These are phyloP conservation scores for Xylaria scruposa DNA, from an alignment of 495 filamentous ascomycete genomes.

Conservation along the genomic window DNA sequence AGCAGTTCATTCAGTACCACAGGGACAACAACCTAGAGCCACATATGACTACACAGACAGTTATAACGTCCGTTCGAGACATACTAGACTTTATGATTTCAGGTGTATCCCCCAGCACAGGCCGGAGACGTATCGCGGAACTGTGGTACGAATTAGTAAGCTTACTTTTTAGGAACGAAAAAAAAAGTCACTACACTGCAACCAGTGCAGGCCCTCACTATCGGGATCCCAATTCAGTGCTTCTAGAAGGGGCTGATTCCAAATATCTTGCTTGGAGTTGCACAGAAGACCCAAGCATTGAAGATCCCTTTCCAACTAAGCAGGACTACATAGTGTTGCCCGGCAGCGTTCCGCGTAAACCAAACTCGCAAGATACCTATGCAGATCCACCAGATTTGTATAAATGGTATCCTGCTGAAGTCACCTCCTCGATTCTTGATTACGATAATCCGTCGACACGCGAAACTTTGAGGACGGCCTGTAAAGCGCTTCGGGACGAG, in stretches of 20 bases:
- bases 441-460: slow-evolving; percentile 19
- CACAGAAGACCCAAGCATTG: background rate
- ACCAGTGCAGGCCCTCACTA: background rate
- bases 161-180: background rate
- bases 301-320: background rate
- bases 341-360: background rate
- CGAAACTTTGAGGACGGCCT: slow-evolving; percentile 12
- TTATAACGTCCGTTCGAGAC: background rate
- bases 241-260: rapidly evolving
- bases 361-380: background rate
- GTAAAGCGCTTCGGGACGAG: slow-evolving; percentile 22
- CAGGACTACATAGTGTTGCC: background rate
- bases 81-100: background rate
- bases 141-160: slow-evolving; percentile 2
- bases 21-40: background rate
- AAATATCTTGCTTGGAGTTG: background rate
- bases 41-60: background rate
- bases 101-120: background rate
- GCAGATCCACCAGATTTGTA: slow-evolving; percentile 16
- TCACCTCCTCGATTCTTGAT: slow-evolving; percentile 31
- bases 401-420: slow-evolving; percentile 30
- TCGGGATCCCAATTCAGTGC: background rate
- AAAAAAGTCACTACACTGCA: background rate
- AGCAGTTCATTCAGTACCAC: slow-evolving; percentile 23
- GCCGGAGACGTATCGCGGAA: background rate